A percentile compares a stretch with the other conserved stretches of the same genome.
Conservation (phyloP, 495 filamentous ascomycete species). For the Penicillium taxi region DNA sequence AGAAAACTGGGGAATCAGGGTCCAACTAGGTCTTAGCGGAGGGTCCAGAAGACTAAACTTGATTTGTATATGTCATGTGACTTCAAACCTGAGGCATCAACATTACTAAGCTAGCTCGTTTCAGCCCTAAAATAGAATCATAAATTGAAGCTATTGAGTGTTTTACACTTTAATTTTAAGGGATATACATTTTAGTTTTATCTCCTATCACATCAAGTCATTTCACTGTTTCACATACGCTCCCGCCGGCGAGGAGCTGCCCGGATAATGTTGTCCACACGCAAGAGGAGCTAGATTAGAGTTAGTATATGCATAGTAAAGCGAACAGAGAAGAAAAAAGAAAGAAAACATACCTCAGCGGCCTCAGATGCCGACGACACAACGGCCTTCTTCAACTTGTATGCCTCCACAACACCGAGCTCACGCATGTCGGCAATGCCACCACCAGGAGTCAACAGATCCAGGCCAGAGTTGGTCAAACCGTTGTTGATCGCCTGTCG, state of each 20-base stretch:
- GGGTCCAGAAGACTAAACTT: too few species aligned
- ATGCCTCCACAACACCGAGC: slow-evolving; percentile 94
- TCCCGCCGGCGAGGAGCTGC: slow-evolving; percentile 68
- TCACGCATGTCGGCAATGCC: slow-evolving; percentile 96
- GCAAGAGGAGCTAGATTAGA: slow-evolving; percentile 54
- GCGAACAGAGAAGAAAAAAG: not conserved
- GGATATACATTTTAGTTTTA: too few species aligned
- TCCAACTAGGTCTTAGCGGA: too few species aligned
- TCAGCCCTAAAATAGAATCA: too few species aligned
- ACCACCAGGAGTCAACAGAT: slow-evolving; percentile 82
- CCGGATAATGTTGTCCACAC: slow-evolving; percentile 83
- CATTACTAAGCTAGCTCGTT: too few species aligned
- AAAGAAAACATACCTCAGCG: slow-evolving; percentile 61
- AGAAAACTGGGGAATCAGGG: too few species aligned
- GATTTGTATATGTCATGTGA: too few species aligned
- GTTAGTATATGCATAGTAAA: not conserved
- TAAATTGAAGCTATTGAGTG: too few species aligned
- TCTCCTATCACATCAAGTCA: too few species aligned
- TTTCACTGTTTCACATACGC: slow-evolving; percentile 49
- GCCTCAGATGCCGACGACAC: slow-evolving; percentile 93
- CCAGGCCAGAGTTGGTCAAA: slow-evolving; percentile 82
- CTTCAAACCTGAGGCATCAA: too few species aligned
- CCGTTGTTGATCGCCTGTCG: slow-evolving; percentile 91
- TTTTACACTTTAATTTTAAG: too few species aligned
- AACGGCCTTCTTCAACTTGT: slow-evolving; percentile 96